Base-by-base conservation (phyloP, 345 rosid genomes). In the Raphanus raphanistrum region DNA sequence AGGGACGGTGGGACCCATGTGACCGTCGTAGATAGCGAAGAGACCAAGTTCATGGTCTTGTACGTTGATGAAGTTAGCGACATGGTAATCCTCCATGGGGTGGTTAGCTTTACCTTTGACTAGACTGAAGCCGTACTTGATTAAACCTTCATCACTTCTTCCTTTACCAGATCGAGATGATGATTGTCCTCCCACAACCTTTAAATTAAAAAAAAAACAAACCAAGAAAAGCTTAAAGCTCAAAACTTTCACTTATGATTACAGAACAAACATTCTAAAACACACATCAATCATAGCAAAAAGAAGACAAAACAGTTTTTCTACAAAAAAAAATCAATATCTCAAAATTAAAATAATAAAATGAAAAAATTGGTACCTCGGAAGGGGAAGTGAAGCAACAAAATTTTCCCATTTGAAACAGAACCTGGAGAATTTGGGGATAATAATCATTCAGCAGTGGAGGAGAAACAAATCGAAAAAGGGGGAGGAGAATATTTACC, bases 11-110 rank as follows among this genome's bases (percentile, higher is more conserved):
- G 85, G 84, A 80, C 97, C 97, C 86, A 89, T 80, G 79, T 91
- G 97, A 64, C 97, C 96, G 78, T 91, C 96, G 41, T 84, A 91
- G 65, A 91, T 86, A 9, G 96, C 96, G 52, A 91, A 91, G 0
- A 91, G 80, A 50, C 96, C 96, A 27, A 91, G 74, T 54, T 91
- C 93, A 25, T 85, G 90, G 28, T 58, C 90, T 73, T 89, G 79
- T 66, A 77, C 59, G 62, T 85, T 86, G 80, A 83, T 29, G 61
- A 89, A 89, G 81, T 90, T 86, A 5, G 96, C 90, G 4, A 89
- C 93, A 76, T 87, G 90, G 80, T 82, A 90, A 82, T 91, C 96
- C 73, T 90, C 96, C 96, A 90, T 90, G 1, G 96, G 96, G 77
- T 90, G 96, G 74, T 81, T 90, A 64, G 96, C 96, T 85, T 84